Evolutionary conservation across 306 rosid genomes (phyloP).

Genomic region (Medicago arabica): DNA sequence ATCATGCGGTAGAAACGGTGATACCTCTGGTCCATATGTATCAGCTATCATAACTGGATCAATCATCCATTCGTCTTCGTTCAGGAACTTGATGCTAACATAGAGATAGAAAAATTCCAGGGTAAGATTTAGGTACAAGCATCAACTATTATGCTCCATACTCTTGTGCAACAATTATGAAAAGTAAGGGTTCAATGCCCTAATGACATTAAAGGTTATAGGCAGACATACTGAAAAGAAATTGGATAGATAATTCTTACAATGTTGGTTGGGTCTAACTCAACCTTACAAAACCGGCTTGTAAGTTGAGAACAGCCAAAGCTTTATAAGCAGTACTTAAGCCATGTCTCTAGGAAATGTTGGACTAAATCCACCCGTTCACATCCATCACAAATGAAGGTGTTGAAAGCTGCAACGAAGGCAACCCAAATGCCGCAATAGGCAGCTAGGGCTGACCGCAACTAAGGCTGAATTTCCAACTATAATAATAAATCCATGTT

Average conservation of each 20-base stretch:
- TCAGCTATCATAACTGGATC: conserved; percentile 92
- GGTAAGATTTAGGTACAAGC: conserved; percentile 15
- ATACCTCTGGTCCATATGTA: conserved; percentile 86
- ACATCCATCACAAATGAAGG: background rate
- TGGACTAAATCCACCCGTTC: conserved; percentile 10
- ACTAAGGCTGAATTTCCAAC: background rate
- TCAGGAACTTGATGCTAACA: conserved; percentile 77
- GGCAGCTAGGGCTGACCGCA: background rate
- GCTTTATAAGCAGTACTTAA: too few relatives aligned
- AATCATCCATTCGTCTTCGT: conserved; percentile 83
- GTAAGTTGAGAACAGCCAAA: background rate
- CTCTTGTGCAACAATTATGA: conserved; percentile 1
- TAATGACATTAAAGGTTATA: too few relatives aligned
- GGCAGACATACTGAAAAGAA: too few relatives aligned
- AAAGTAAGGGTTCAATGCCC: background rate
- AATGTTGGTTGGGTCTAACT: background rate
- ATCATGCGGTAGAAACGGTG: conserved; percentile 23
- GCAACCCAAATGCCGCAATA: background rate
- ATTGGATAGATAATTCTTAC: background rate
- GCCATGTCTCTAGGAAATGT: background rate
- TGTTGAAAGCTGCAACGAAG: background rate
- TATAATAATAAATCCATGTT: background rate
- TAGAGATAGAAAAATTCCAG: conserved; percentile 23
- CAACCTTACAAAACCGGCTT: background rate
- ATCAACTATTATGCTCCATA: conserved; percentile 27